These are phyloP conservation scores for Pythium chondricola DNA, from an alignment of 352 stramenopile species.

Conservation along the genomic window DNA sequence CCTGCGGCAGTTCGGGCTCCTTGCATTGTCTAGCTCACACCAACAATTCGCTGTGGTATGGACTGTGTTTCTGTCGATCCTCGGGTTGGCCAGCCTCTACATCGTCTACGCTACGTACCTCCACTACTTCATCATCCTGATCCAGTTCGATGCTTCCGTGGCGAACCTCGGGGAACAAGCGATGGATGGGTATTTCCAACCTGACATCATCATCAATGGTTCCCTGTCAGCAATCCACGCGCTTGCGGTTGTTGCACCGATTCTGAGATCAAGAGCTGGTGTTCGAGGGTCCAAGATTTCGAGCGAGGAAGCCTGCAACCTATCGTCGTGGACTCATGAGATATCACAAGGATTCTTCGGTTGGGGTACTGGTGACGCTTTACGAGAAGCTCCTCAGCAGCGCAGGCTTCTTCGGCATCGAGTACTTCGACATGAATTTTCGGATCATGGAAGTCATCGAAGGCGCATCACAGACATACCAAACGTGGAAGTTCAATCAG, in stretches of 20 bases:
- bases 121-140: background rate
- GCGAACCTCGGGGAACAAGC: background rate
- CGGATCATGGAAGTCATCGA: background rate
- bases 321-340: too few relatives aligned
- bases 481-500: background rate
- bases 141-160: background rate
- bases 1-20: background rate
- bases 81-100: background rate
- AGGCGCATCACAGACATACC: background rate
- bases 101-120: background rate
- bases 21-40: background rate
- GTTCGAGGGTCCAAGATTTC: too few relatives aligned
- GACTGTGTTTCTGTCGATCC: background rate
- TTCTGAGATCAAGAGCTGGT: too few relatives aligned
- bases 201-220: background rate
- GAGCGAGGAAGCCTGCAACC: too few relatives aligned
- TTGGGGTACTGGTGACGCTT: too few relatives aligned
- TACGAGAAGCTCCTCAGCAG: too few relatives aligned
- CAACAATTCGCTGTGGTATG: background rate
- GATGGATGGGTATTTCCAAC: background rate
- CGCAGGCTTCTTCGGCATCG: too few relatives aligned
- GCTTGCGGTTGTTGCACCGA: too few relatives aligned
- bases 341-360: too few relatives aligned
- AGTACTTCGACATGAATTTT: background rate
- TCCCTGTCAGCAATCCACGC: background rate